phyloP scores from a whole-genome alignment of 1,284 basidiomycete genomes.

The Ustanciosporium gigantosporum region DNA sequence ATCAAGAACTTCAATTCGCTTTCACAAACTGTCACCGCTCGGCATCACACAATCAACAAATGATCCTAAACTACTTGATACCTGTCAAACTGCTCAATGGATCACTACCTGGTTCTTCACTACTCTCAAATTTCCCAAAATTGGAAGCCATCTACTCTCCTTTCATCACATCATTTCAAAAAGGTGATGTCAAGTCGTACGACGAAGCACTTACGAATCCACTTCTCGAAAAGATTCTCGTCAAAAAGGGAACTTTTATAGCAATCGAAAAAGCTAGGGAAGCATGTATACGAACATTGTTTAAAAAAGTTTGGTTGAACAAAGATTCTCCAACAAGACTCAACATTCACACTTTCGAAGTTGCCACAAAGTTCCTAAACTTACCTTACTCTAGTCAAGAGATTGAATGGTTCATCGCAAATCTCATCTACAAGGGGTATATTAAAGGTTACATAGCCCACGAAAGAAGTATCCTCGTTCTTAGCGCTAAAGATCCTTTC shows the following conservation, averaged over 20 bases:
- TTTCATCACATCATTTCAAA: constrained; percentile 76
- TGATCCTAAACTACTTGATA: constrained; percentile 86
- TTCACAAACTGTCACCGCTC: constrained; percentile 76
- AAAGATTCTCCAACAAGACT: constrained; percentile 29
- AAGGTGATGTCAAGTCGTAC: constrained; percentile 78
- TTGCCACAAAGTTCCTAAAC: constrained; percentile 31
- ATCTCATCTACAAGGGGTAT: constrained; percentile 89
- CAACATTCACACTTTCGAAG: constrained; percentile 17
- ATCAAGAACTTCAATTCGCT: constrained; percentile 78
- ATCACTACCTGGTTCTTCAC: constrained; percentile 72
- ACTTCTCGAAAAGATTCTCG: constrained; percentile 68
- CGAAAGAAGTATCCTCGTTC: constrained; percentile 86
- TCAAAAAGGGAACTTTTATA: constrained; percentile 81
- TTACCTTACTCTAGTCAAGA: constrained; percentile 69
- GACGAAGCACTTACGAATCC: constrained; percentile 71
- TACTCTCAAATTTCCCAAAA: constrained; percentile 72
- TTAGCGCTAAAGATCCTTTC: constrained; percentile 81
- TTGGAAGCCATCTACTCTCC: constrained; percentile 76
- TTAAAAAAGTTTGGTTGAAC: constrained; percentile 76
- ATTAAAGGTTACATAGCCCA: constrained; percentile 96
- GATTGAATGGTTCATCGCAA: constrained; percentile 84
- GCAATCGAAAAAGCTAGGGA: constrained; percentile 86
- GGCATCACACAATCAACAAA: constrained; percentile 75
- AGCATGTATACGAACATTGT: constrained; percentile 79
- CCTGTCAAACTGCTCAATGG: constrained; percentile 85